Percentiles rank a stretch among this genome's conserved stretches.
Evolutionary conservation across 371 early-diverging fungal species (phyloP).

Genomic region (Coemansia sp.): DNA sequence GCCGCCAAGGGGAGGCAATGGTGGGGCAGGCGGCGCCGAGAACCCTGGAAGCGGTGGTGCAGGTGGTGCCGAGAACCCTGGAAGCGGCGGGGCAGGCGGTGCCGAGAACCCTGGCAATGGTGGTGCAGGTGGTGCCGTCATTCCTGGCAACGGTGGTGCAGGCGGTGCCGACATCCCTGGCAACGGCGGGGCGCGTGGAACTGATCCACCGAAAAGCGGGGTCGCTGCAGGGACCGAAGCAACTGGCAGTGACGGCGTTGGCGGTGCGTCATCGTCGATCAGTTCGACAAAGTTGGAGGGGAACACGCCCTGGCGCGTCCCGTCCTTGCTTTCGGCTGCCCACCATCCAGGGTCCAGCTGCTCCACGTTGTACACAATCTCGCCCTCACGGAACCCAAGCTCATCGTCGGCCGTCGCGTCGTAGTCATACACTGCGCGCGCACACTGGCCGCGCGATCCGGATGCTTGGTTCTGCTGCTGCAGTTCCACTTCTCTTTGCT

Average conservation of each 20-base stretch:
- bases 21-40: constrained; percentile 11
- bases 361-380: constrained; percentile 73
- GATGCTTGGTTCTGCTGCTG: constrained; percentile 16
- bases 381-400: constrained; percentile 80
- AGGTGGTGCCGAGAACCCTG: not conserved
- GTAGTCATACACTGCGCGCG: constrained; percentile 73
- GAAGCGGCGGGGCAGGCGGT: not conserved
- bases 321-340: constrained; percentile 78
- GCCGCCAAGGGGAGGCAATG: constrained; percentile 16
- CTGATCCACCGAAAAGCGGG: not conserved
- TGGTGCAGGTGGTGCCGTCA: too few species aligned
- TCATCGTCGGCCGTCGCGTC: constrained; percentile 81
- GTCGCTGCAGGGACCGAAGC: constrained; percentile 5
- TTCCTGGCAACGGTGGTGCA: not conserved
- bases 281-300: constrained; percentile 80
- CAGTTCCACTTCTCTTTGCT: not conserved
- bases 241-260: not conserved
- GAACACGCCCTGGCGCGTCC: constrained; percentile 79
- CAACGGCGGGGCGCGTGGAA: constrained; percentile 6
- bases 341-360: constrained; percentile 95
- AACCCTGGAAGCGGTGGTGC: constrained; percentile 7
- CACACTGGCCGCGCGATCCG: constrained; percentile 50
- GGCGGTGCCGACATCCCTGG: constrained; percentile 7
- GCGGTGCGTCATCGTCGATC: constrained; percentile 50
- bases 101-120: not conserved